Percentiles rank a stretch among this genome's conserved stretches.
Conservation (phyloP, 192 early-diverging fungal species). For the Coemansia sp. region DNA sequence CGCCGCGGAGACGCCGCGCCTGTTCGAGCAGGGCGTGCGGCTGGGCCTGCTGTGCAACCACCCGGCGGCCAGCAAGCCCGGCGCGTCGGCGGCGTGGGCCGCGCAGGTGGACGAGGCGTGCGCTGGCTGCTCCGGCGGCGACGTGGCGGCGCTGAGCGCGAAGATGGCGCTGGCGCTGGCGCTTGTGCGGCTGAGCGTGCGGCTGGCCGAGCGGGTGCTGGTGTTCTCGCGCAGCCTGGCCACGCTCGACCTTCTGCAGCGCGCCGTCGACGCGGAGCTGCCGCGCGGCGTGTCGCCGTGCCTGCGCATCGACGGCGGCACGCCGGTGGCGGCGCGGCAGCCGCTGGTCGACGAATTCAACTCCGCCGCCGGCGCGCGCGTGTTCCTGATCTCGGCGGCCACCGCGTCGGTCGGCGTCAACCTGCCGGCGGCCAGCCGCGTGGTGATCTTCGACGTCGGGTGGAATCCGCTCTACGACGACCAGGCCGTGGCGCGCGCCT, state of each 20-base stretch:
- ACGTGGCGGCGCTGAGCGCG: slow-evolving; percentile 16
- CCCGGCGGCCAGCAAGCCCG: slow-evolving; percentile 56
- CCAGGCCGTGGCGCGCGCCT: slow-evolving; percentile 71
- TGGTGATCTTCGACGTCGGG: slow-evolving; percentile 72
- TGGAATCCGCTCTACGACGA: slow-evolving; percentile 83
- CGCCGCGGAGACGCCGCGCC: slow-evolving; percentile 3
- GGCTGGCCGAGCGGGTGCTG: slow-evolving; percentile 65
- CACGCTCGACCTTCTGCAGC: slow-evolving; percentile 57
- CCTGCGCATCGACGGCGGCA: slow-evolving; percentile 62
- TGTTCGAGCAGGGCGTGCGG: slow-evolving; percentile 26
- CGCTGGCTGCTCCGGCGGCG: neutral
- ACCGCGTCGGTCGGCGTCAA: slow-evolving; percentile 65
- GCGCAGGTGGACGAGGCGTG: neutral
- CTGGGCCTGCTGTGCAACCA: slow-evolving; percentile 66
- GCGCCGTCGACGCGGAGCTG: neutral
- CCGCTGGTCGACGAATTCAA: slow-evolving; percentile 68
- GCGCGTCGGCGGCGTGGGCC: neutral
- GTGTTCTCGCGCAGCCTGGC: slow-evolving; percentile 72
- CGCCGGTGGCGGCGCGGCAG: slow-evolving; percentile 54
- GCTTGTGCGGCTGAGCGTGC: slow-evolving; percentile 56
- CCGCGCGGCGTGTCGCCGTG: neutral
- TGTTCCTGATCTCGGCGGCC: slow-evolving; percentile 65
- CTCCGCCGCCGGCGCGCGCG: slow-evolving; percentile 17
- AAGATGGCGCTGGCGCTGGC: slow-evolving; percentile 62
- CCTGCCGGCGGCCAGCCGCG: slow-evolving; percentile 68